These are phyloP conservation scores for Lentinula detonsa DNA, from an alignment of 768 basidiomycete species.

Conservation along the genomic window DNA sequence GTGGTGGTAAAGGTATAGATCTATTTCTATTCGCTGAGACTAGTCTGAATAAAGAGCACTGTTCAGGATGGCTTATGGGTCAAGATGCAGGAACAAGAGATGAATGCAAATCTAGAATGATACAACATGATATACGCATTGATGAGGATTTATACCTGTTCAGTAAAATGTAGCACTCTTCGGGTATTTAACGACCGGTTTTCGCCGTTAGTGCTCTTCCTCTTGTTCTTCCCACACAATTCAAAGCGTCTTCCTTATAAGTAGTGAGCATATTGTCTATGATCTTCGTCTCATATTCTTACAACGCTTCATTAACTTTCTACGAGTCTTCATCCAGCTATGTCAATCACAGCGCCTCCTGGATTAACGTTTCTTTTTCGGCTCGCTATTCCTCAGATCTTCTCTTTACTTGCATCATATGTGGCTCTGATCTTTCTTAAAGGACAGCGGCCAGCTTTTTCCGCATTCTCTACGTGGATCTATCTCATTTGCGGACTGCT, in stretches of 20 bases:
- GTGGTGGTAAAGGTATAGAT: conserved; percentile 35
- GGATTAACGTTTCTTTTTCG: neutral
- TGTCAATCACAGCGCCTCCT: neutral
- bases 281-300: neutral
- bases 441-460: neutral
- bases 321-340: neutral
- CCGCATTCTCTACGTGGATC: neutral
- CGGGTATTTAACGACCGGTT: too few species aligned
- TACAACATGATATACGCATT: neutral
- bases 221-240: too few species aligned
- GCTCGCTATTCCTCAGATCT: neutral
- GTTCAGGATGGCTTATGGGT: conserved; percentile 30
- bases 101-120: neutral
- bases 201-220: too few species aligned
- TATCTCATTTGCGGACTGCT: neutral
- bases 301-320: neutral
- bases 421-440: neutral
- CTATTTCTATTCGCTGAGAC: neutral
- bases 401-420: neutral
- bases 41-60: neutral
- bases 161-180: too few species aligned
- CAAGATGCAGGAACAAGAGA: conserved; percentile 19
- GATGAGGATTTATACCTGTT: neutral
- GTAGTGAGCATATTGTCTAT: too few species aligned
- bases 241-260: too few species aligned